Base-by-base conservation (phyloP, 768 basidiomycete species). In the Boletus rex-veris region DNA sequence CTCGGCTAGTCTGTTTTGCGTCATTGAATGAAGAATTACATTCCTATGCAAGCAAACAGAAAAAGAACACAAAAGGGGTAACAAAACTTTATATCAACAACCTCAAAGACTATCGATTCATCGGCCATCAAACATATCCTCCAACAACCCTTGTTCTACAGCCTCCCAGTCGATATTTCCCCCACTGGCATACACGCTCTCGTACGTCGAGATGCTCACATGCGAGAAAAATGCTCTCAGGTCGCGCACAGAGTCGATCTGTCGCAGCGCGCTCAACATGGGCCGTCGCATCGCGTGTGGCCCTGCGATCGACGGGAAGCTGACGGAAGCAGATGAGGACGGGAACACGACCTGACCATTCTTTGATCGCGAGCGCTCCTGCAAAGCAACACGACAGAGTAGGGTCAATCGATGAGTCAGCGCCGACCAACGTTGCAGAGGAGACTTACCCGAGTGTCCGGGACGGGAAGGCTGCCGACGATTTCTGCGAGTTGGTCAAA, bases 401-500 rank as follows among this genome's bases (percentile, higher is more conserved):
- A 18, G 7, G 26, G 44, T 38, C 24, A 38, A 19, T 39, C 12
- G 15, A 48, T 18, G n/a, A 2, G 8, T 15, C 18, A 2, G 14
- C 19, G 21, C 14, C 6, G 4, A 11, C 5, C 33, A 35, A 35
- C 33, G 28, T 8, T 28, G 28, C 28, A 28, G 28, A 28, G 28
- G 33, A 35, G 33, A 45, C 63, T 37, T 42, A 69, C 68, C 58
- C 53, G 63, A 61, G 48, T 58, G 45, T 79, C 74, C 24, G 75
- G 65, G 39, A 65, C 70, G 0, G 89, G 88, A 39, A 91, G 75
- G 53, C 77, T 84, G n/a, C 81, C 80, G 14, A 89, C 79, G 37
- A 92, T 82, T 58, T 95, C 93, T 40, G 92, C 85, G 0, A 98
- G 77, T 51, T 88, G 88, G 65, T 99, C 97, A 71, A 98, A 81